These are phyloP conservation scores for Ogataea henricii DNA, from an alignment of 805 yeast genomes.

Conservation along the genomic window DNA sequence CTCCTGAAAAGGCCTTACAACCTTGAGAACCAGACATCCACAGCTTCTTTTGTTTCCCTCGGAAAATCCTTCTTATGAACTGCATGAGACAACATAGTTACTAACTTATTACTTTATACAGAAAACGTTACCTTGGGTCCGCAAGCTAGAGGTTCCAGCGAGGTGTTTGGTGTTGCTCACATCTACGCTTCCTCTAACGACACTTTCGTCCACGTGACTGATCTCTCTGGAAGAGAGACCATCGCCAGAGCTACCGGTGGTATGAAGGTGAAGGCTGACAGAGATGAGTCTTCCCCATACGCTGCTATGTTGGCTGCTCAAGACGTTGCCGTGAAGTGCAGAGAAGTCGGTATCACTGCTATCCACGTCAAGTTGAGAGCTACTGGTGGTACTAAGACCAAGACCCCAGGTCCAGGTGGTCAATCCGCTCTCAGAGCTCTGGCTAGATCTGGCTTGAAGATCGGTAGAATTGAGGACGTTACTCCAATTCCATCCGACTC, in stretches of 20 bases:
- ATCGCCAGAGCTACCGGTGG: constrained; percentile 99
- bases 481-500: constrained; percentile 99
- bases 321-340: constrained; percentile 98
- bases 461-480: constrained; percentile 99
- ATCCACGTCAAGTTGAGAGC: constrained; percentile 99
- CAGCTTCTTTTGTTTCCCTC: not conserved
- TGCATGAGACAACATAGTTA: not conserved
- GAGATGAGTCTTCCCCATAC: constrained; percentile 99
- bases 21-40: not conserved
- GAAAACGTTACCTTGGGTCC: constrained; percentile 72
- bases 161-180: constrained; percentile 99
- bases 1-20: too few species aligned
- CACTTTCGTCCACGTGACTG: constrained; percentile 99
- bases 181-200: constrained; percentile 99
- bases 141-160: constrained; percentile 95
- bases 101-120: constrained; percentile 17
- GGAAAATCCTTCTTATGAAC: not conserved
- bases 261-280: constrained; percentile 99
- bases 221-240: constrained; percentile 99
- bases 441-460: constrained; percentile 99
- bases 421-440: constrained; percentile 98
- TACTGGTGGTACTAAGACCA: constrained; percentile 99
- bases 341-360: constrained; percentile 99
- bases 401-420: constrained; percentile 99
- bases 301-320: constrained; percentile 99